Evolutionary conservation across 345 rosid species (phyloP).

Genomic region (Bruguiera parviflora): DNA sequence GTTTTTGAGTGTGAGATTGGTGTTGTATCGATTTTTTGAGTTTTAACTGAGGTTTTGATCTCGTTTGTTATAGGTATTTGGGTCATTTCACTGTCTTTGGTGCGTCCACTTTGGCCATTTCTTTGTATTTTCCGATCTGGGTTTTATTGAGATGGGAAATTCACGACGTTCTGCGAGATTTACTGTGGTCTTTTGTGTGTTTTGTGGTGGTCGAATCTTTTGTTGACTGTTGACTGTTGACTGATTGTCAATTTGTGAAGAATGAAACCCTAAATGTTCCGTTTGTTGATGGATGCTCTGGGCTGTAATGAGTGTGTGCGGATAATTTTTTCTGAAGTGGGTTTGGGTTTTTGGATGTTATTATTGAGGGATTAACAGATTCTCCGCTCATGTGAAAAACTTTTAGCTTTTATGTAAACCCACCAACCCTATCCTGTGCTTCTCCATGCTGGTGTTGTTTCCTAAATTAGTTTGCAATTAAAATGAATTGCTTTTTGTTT

Average conservation of each 20-base stretch:
- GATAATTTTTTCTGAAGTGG: conserved; percentile 24
- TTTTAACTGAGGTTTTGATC: conserved; percentile 22
- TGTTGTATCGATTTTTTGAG: conserved; percentile 9
- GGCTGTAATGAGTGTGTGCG: conserved; percentile 16
- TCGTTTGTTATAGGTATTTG: conserved; percentile 30
- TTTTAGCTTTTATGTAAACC: neutral
- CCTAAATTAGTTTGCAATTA: conserved; percentile 23
- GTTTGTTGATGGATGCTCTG: conserved; percentile 20
- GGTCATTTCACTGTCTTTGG: conserved; percentile 53
- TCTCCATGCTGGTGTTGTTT: conserved; percentile 19
- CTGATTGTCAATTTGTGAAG: conserved; percentile 25
- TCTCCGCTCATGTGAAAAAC: conserved; percentile 1
- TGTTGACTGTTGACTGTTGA: conserved; percentile 36
- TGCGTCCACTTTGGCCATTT: conserved; percentile 41
- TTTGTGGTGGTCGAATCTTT: conserved; percentile 14
- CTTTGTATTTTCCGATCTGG: conserved; percentile 32
- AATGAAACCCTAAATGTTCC: conserved; percentile 46
- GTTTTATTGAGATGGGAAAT: conserved; percentile 36
- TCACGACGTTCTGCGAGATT: conserved; percentile 35
- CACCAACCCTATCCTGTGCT: conserved; percentile 44
- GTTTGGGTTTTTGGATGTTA: conserved; percentile 5
- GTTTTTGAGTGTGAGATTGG: conserved; percentile 16
- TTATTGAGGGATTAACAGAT: conserved; percentile 13
- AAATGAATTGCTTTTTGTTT: conserved; percentile 2
- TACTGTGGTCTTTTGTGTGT: conserved; percentile 27